Evolutionary conservation across 2,329 filamentous ascomycete genomes (phyloP), one percentile per base, ranked within the genome.

Genomic region (Chaetomium globosum): DNA sequence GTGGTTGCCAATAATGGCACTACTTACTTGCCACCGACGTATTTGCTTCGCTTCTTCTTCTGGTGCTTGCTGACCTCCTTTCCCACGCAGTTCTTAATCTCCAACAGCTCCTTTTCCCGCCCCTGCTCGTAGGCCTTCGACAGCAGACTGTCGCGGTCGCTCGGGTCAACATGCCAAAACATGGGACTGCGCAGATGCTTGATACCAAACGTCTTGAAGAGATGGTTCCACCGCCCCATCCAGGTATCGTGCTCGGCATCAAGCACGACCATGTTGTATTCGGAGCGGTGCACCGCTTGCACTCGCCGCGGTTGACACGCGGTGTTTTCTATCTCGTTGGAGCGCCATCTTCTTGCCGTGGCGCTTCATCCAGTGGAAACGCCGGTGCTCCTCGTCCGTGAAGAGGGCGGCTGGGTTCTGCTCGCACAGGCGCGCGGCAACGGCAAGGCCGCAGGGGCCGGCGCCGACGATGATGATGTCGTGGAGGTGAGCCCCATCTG

Each of bases 111-210:
- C 6, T 77, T 76, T 65, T 87, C 83, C n/a, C 87, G 78, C 0
- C 82, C 82, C 21, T 83, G 79, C 64, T 84, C 81, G 71, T 90
- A 87, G 0, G 89, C 83, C 75, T 88, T 90, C 0, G 87, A 88
- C 26, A 93, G 77, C 71, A 94, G 77, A 0, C 88, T 88, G 77
- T 94, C 91, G 1, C 90, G 81, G 75, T 94, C 90, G 0, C 84
- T 81, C 0, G 91, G 91, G 72, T 94, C 90, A 16, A 91, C 82
- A 73, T 95, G 91, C 79, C 92, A 94, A 72, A 93, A 90, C 88
- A 94, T 90, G 0, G 90, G 91, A 69, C 89, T 93, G 19, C 91
- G 83, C 48, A 95, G 78, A 71, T 93, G 86, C 1, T 83, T 81
- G 55, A 94, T 94, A 57, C 87, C 83, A 53, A 92, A 85, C 2